Evolutionary conservation across 371 early-diverging fungal genomes (phyloP).

Genomic region (Actinomortierella wolfii): DNA sequence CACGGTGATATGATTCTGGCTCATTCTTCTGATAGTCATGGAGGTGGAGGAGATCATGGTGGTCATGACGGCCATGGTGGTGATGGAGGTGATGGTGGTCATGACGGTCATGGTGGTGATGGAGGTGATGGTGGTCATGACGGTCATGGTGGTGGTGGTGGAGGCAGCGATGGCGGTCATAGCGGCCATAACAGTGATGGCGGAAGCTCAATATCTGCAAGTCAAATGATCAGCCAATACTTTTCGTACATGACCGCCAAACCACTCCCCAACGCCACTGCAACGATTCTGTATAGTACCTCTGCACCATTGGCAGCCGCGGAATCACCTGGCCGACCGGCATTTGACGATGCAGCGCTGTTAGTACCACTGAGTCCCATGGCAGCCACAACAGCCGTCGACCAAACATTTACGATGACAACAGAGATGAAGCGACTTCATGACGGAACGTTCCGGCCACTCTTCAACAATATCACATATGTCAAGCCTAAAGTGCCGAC

Average conservation of each 20-base stretch:
- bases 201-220: background rate
- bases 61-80: too few relatives aligned
- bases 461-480: conserved; percentile 72
- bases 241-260: too few relatives aligned
- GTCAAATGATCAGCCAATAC: background rate
- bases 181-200: background rate
- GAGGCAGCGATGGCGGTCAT: too few relatives aligned
- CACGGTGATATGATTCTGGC: conserved; percentile 59
- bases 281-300: conserved; percentile 17
- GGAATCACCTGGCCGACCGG: background rate
- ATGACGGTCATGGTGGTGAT: too few relatives aligned
- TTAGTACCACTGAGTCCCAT: background rate
- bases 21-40: too few relatives aligned
- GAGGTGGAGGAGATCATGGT: too few relatives aligned
- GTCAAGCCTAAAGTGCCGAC: conserved; percentile 61
- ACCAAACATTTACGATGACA: conserved; percentile 55
- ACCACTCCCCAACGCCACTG: conserved; percentile 9
- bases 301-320: background rate
- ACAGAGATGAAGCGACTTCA: conserved; percentile 62
- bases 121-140: too few relatives aligned
- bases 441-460: conserved; percentile 73
- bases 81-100: too few relatives aligned
- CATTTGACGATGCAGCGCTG: conserved; percentile 2
- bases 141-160: too few relatives aligned
- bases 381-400: conserved; percentile 44